Conservation (phyloP, 2,329 filamentous ascomycete genomes). For the Colletotrichum sp. region DNA sequence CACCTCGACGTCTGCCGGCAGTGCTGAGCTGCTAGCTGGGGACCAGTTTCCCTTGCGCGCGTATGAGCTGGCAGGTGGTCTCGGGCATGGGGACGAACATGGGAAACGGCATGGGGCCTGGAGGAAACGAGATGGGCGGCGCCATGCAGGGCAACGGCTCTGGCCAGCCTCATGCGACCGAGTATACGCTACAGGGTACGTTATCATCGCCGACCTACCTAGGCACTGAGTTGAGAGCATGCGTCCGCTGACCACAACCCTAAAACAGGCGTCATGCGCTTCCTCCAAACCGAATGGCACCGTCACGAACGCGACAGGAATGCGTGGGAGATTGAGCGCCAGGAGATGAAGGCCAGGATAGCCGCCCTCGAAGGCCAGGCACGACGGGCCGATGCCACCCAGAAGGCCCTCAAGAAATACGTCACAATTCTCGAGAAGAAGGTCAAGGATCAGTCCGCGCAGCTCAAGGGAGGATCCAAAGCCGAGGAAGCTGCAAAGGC, state of each 20-base stretch:
- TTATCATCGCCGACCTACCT: neutral
- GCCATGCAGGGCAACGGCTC: constrained; percentile 50
- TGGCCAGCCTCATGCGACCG: constrained; percentile 63
- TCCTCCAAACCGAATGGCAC: constrained; percentile 99
- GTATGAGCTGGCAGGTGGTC: constrained; percentile 41
- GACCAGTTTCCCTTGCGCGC: constrained; percentile 16
- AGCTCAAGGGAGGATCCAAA: constrained; percentile 63
- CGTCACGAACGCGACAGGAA: constrained; percentile 97
- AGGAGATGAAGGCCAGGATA: constrained; percentile 98
- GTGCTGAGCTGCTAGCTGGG: constrained; percentile 8
- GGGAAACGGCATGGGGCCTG: constrained; percentile 39
- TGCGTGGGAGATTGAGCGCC: constrained; percentile 97
- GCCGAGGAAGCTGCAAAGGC: constrained; percentile 46
- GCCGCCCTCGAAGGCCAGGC: constrained; percentile 91
- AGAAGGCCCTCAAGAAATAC: constrained; percentile 89
- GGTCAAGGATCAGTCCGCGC: constrained; percentile 80
- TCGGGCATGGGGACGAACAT: constrained; percentile 45
- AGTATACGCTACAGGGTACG: constrained; percentile 65
- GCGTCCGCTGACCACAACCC: neutral
- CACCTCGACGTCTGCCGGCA: neutral
- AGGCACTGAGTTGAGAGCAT: neutral
- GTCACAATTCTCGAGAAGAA: constrained; percentile 89
- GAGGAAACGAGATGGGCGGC: constrained; percentile 50
- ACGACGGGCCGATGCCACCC: constrained; percentile 84
- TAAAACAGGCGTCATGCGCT: constrained; percentile 89